Evolutionary conservation across 169 alveolate species (phyloP).

Genomic region (Neospora caninum): DNA sequence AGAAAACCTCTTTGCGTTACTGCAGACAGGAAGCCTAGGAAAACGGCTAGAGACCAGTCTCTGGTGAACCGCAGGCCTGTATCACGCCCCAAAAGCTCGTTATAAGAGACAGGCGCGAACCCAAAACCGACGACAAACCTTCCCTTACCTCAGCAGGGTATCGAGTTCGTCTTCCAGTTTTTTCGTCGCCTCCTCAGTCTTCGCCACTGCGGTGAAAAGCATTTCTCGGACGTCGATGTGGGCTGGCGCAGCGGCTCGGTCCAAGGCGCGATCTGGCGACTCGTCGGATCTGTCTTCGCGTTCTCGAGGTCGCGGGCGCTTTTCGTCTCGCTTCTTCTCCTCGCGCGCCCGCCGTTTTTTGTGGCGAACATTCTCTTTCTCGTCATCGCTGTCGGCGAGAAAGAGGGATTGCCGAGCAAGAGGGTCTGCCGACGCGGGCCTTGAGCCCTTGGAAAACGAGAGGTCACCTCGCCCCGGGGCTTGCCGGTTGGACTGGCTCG

Average conservation of each 20-base stretch:
- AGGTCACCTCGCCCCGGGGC: neutral
- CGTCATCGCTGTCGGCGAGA: constrained; percentile 28
- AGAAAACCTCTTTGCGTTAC: too few species aligned
- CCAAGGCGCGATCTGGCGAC: neutral
- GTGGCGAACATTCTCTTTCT: neutral
- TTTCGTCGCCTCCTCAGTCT: neutral
- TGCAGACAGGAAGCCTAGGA: too few species aligned
- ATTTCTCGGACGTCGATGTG: neutral
- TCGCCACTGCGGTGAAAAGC: constrained; percentile 7
- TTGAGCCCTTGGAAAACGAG: neutral
- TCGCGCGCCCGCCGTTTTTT: neutral
- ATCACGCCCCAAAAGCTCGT: too few species aligned
- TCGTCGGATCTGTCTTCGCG: neutral
- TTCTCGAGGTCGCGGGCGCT: neutral
- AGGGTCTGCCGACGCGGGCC: neutral
- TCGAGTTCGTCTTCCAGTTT: constrained; percentile 27
- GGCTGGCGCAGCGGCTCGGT: neutral
- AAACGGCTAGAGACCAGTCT: too few species aligned
- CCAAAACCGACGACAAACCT: too few species aligned
- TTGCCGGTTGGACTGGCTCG: too few species aligned
- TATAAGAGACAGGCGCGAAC: too few species aligned
- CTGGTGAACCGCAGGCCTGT: too few species aligned
- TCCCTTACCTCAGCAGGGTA: neutral
- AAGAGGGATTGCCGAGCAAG: neutral
- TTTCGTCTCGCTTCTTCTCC: neutral